A percentile compares a stretch with the other conserved stretches of the same genome.
Evolutionary conservation across 352 stramenopile genomes (phyloP).

Genomic region (Saprolegnia parasitica): DNA sequence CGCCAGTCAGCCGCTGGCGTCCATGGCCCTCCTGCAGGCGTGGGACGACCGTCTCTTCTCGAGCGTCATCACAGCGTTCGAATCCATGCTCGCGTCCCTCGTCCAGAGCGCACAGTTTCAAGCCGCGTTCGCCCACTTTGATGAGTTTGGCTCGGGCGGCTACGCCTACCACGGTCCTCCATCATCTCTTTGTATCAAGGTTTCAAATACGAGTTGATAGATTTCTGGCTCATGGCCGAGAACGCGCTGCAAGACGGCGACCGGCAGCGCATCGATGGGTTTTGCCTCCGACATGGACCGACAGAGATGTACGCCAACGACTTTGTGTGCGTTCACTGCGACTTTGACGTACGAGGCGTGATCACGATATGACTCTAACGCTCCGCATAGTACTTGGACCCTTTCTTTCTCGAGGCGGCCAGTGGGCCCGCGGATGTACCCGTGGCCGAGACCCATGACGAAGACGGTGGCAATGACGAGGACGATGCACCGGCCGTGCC

Average conservation of each 20-base stretch:
- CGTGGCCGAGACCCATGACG: neutral
- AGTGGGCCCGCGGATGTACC: neutral
- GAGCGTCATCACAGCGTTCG: slow-evolving; percentile 2
- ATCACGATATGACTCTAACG: neutral
- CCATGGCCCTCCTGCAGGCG: neutral
- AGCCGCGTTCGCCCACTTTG: slow-evolving; percentile 22
- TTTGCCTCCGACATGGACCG: slow-evolving; percentile 20
- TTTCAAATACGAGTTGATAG: slow-evolving; percentile 1
- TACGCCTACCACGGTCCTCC: slow-evolving; percentile 22
- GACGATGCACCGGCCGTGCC: neutral
- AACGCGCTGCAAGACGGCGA: neutral
- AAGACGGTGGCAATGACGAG: neutral
- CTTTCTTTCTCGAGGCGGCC: slow-evolving; percentile 10
- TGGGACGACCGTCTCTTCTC: slow-evolving; percentile 4
- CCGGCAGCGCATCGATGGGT: neutral
- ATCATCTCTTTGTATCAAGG: too few species aligned
- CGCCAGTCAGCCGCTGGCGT: neutral
- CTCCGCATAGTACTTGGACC: neutral
- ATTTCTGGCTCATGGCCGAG: slow-evolving; percentile 26
- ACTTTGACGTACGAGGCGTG: slow-evolving; percentile 4
- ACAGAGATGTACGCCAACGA: slow-evolving; percentile 11
- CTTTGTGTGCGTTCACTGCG: slow-evolving; percentile 11
- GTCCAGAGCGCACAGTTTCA: slow-evolving; percentile 10
- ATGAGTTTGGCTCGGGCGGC: slow-evolving; percentile 19
- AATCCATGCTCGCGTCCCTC: neutral